Evolutionary conservation across 2,329 filamentous ascomycete species (phyloP).

Genomic region (Aspergillus nomiae): DNA sequence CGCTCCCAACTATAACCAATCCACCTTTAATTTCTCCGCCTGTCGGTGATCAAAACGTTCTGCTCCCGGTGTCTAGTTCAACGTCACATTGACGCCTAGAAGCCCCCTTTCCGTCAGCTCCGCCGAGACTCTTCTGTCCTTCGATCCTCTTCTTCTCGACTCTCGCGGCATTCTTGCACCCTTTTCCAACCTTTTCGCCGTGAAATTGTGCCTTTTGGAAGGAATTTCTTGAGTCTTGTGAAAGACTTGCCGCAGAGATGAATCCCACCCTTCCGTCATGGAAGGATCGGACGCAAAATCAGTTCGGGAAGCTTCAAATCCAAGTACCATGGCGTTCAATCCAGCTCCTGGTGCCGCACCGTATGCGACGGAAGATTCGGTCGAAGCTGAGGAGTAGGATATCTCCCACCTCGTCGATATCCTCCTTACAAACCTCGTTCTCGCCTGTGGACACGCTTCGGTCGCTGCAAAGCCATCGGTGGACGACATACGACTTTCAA

Average conservation of each 20-base stretch:
- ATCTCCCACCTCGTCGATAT: constrained; percentile 71
- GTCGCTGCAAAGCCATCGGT: constrained; percentile 74
- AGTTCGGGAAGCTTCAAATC: constrained; percentile 48
- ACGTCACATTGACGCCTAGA: constrained; percentile 22
- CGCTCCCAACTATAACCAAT: constrained; percentile 13
- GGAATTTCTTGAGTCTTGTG: constrained; percentile 20
- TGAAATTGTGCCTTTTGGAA: constrained; percentile 6
- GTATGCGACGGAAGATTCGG: constrained; percentile 67
- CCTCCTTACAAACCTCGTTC: constrained; percentile 77
- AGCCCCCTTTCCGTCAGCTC: constrained; percentile 21
- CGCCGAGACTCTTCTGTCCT: constrained; percentile 8
- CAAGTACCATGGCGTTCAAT: constrained; percentile 53
- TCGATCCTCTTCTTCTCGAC: constrained; percentile 1
- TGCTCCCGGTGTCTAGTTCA: constrained; percentile 1
- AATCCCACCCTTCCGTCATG: constrained; percentile 44
- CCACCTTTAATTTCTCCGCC: constrained; percentile 18
- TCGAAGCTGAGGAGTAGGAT: constrained; percentile 69
- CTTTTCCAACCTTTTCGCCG: neutral
- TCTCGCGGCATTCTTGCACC: neutral
- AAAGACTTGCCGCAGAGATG: constrained; percentile 34
- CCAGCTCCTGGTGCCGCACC: constrained; percentile 59
- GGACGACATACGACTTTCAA: constrained; percentile 81
- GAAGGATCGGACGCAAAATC: constrained; percentile 49
- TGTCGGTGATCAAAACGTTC: constrained; percentile 20
- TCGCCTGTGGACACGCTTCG: constrained; percentile 76